A percentile compares a stretch with the other conserved stretches of the same genome.
Conservation (phyloP, 2,329 filamentous ascomycete genomes). For the Neopestalotiopsis clavispora region DNA sequence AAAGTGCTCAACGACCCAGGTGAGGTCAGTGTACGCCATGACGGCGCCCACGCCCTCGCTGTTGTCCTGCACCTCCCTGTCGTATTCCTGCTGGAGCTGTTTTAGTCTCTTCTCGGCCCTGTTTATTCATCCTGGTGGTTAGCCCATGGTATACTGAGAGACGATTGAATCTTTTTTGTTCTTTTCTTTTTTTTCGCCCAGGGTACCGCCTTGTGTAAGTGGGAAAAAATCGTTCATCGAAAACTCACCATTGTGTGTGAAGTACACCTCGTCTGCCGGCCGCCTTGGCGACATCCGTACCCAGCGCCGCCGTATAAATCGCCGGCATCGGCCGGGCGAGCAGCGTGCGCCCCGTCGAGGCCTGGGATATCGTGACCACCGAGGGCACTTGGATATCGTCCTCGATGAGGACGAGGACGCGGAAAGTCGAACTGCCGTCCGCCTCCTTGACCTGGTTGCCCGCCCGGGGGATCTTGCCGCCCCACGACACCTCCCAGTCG, state of each 20-base stretch:
- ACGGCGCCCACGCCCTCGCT: conserved; percentile 81
- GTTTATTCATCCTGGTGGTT: background rate
- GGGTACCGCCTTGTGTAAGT: background rate
- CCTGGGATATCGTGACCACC: conserved; percentile 67
- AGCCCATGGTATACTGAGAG: background rate
- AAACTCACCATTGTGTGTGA: conserved; percentile 73
- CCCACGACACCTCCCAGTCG: conserved; percentile 81
- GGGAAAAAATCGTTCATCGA: background rate
- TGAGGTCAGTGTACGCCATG: conserved; percentile 82
- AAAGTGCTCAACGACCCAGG: conserved; percentile 87
- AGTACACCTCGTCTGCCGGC: conserved; percentile 80
- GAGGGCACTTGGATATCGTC: conserved; percentile 74
- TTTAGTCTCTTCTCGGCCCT: conserved; percentile 79
- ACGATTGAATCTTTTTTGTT: background rate
- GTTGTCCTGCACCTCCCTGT: conserved; percentile 72
- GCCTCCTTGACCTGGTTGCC: conserved; percentile 70
- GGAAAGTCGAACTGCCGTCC: conserved; percentile 51
- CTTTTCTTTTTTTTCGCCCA: background rate
- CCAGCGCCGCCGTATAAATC: conserved; percentile 80
- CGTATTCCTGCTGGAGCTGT: conserved; percentile 78
- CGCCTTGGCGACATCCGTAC: conserved; percentile 62
- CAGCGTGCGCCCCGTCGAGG: conserved; percentile 43
- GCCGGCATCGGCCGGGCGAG: conserved; percentile 81
- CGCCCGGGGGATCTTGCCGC: conserved; percentile 68
- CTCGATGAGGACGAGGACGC: conserved; percentile 82